Base-by-base conservation (phyloP, 2,329 filamentous ascomycete genomes). In the Xylariaceae sp. region DNA sequence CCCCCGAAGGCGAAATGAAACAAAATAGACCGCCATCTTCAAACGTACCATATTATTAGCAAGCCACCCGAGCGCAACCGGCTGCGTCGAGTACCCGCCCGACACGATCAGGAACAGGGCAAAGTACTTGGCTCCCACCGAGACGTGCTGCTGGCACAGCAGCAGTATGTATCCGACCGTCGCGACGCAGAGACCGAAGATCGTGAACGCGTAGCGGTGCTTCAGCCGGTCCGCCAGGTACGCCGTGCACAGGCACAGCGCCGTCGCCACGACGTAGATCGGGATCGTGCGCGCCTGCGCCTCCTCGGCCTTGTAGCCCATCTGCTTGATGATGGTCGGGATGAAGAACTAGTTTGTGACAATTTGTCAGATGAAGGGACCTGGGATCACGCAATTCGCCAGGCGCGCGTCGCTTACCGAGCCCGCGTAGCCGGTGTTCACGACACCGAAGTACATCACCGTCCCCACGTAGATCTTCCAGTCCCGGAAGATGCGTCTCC, bases 11-110 rank as follows among this genome's bases (percentile, higher is more conserved):
- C n/a, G n/a, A n/a, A n/a, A n/a, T n/a, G n/a, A n/a, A n/a, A n/a
- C n/a, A n/a, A n/a, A n/a, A n/a, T n/a, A n/a, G n/a, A n/a, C n/a
- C n/a, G n/a, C n/a, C n/a, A n/a, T n/a, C n/a, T n/a, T n/a, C n/a
- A n/a, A n/a, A n/a, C n/a, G n/a, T n/a, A n/a, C n/a, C 49, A 79
- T 66, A 48, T 76, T 76, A 54, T 81, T 79, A 42, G 67, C 68
- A 17, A 81, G 61, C 77, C 78, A 82, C 6, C 67, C 72, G 19
- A 81, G 61, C 1, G 68, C 65, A 32, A 81, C 68, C 2, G 78
- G 76, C 45, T 76, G 73, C 3, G 71, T 69, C 38, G 75, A 72
- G 53, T 73, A 79, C 2, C 71, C 71, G 13, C 78, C 76, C 7
- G 64, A 63, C 2, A 74, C 72, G 51, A 80, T 61, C 33, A 78